These are phyloP conservation scores for Aechmea fasciata DNA, from an alignment of 176 grass and related monocot species.

Conservation along the genomic window DNA sequence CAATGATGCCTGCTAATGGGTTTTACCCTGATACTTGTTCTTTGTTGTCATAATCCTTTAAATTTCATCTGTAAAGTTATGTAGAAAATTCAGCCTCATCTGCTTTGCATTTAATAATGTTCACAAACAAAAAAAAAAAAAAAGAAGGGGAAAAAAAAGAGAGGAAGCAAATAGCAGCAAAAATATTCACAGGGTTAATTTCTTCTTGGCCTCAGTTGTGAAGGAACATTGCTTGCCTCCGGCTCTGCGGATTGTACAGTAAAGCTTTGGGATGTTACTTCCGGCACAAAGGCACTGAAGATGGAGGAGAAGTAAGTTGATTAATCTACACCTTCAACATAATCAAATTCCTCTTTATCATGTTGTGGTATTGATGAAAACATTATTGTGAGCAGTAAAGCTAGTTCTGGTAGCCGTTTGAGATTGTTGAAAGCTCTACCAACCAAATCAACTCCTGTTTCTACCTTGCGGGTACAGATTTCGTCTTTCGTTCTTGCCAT, in stretches of 20 bases:
- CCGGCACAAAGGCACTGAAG: slow-evolving; percentile 69
- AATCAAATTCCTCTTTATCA: neutral
- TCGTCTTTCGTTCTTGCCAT: slow-evolving; percentile 6
- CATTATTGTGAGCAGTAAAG: slow-evolving; percentile 36
- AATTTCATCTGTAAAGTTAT: too few relatives aligned
- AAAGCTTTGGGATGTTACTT: slow-evolving; percentile 88
- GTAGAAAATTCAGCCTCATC: too few relatives aligned
- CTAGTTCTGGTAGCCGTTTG: slow-evolving; percentile 42
- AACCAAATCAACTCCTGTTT: slow-evolving; percentile 87
- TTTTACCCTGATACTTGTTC: too few relatives aligned
- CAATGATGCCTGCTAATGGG: too few relatives aligned
- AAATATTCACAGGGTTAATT: neutral
- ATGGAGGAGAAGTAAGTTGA: slow-evolving; percentile 53
- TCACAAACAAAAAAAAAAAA: too few relatives aligned
- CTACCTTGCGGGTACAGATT: slow-evolving; percentile 58
- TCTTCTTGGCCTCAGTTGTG: slow-evolving; percentile 43
- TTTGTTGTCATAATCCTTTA: too few relatives aligned
- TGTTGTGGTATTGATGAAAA: slow-evolving; percentile 3
- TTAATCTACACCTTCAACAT: neutral
- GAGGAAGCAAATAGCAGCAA: too few relatives aligned
- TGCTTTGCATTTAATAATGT: too few relatives aligned
- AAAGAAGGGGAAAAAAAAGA: too few relatives aligned
- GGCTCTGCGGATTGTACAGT: slow-evolving; percentile 88
- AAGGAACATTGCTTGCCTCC: slow-evolving; percentile 90
- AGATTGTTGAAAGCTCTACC: slow-evolving; percentile 76